Percentiles rank a stretch among this genome's conserved stretches.
phyloP scores from a whole-genome alignment of 345 rosid genomes.

The Populus deltoides region DNA sequence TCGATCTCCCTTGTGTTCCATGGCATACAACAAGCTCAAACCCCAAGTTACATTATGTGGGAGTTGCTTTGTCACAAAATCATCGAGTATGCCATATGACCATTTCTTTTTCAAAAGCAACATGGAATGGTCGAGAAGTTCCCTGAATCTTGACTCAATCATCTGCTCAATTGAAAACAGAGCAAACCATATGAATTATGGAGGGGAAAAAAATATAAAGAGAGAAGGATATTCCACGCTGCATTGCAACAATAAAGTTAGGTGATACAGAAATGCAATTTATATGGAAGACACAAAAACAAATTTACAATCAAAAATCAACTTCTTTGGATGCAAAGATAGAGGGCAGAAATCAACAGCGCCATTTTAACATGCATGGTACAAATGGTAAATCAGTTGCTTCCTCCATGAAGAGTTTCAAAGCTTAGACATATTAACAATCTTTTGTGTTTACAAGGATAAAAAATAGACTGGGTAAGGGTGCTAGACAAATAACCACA shows the following conservation, averaged over 20 bases:
- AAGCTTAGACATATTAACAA: neutral
- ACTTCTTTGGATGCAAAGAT: neutral
- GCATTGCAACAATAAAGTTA: neutral
- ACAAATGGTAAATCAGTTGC: neutral
- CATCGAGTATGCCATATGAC: slow-evolving; percentile 84
- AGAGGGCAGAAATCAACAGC: neutral
- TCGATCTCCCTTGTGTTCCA: slow-evolving; percentile 91
- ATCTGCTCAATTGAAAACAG: slow-evolving; percentile 42
- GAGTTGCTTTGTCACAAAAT: slow-evolving; percentile 96
- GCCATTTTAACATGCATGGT: neutral
- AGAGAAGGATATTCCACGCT: neutral
- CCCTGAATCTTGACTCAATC: slow-evolving; percentile 84
- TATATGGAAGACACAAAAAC: neutral
- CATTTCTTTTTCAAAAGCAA: slow-evolving; percentile 84
- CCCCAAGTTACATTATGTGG: slow-evolving; percentile 99
- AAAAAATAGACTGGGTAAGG: neutral
- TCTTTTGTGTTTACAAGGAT: neutral
- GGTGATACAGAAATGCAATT: neutral
- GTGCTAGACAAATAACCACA: neutral
- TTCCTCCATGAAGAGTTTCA: neutral
- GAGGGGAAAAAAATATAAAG: neutral
- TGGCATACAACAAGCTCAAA: slow-evolving; percentile 86
- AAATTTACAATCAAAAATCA: neutral
- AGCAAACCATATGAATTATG: neutral
- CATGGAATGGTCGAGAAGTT: slow-evolving; percentile 80